Base-by-base conservation (phyloP, 1,284 basidiomycete genomes). In the Kwoniella shivajii region DNA sequence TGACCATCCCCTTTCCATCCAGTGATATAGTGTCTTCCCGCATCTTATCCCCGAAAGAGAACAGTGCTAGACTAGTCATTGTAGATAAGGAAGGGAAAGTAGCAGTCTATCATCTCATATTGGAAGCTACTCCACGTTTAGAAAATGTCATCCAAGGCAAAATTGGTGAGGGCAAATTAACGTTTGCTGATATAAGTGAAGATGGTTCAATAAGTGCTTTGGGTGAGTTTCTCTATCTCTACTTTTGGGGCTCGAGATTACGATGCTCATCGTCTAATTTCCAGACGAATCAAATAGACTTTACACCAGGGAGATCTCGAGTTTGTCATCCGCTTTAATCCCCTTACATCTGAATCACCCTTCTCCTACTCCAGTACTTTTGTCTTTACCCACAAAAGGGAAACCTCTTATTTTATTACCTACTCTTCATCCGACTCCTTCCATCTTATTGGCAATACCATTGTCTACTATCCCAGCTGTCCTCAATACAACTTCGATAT, bases 161-260 rank as follows among this genome's bases (percentile, higher is more conserved):
- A 0, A 34, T 68, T 9, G 57, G 54, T 1, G 31, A 49, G 27
- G 30, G 46, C 3, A 53, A 47, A 27, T 54, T 67, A 18, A 30
- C 51, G 2, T 48, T 53, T 3, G 72, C 59, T 14, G 65, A 64
- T 50, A 61, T 72, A 11, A 65, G 66, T 24, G 47, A 59, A n/a
- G 66, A 68, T 29, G 72, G 72, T 5, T 38, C 63, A 1, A 57
- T 75, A 43, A 68, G 61, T 9, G 67, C 60, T 16, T 59, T 73
- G 46, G 63, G 71, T 68, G 37, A 36, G 64, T 38, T 27, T 16
- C 16, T 18, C 14, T 27, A 1, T 24, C 14, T 22, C 5, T 42
- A 7, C 20, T 43, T 38, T 43, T 43, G 11, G 14, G 24, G 9
- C 22, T 31, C 16, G 31, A 36, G n/a, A n/a, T n/a, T 33, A 6